Evolutionary conservation across 2,329 filamentous ascomycete genomes (phyloP).

Genomic region (Daldinia sp.): DNA sequence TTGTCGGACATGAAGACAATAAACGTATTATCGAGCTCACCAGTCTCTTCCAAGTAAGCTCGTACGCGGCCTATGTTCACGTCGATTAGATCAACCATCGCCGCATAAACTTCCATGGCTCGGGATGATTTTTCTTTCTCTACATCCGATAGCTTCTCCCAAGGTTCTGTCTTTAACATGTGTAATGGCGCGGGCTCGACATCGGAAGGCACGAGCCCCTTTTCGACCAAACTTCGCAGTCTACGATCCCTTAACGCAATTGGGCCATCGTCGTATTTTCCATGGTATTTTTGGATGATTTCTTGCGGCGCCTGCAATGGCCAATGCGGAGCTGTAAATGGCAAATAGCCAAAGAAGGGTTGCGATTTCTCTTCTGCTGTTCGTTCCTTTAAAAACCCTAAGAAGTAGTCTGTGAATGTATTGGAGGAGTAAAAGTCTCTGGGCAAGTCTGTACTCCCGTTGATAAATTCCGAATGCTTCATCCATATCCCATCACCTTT

Average conservation of each 20-base stretch:
- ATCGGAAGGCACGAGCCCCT: conserved; percentile 43
- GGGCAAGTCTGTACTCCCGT: conserved; percentile 32
- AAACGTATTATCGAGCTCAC: conserved; percentile 50
- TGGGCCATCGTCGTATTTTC: conserved; percentile 68
- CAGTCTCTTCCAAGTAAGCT: conserved; percentile 60
- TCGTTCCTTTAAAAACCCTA: conserved; percentile 32
- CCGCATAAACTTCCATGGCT: conserved; percentile 59
- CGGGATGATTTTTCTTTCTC: conserved; percentile 39
- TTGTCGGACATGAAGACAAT: conserved; percentile 62
- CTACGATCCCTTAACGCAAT: conserved; percentile 58
- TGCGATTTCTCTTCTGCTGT: conserved; percentile 41
- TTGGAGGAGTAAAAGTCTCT: conserved; percentile 35
- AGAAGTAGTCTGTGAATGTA: conserved; percentile 30
- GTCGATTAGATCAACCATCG: conserved; percentile 66
- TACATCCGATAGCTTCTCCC: conserved; percentile 37
- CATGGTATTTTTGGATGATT: conserved; percentile 62
- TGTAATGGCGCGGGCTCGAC: conserved; percentile 38
- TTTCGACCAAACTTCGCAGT: conserved; percentile 47
- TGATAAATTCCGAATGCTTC: conserved; percentile 32
- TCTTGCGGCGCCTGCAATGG: conserved; percentile 65
- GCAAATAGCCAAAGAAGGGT: conserved; percentile 67
- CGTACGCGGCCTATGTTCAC: conserved; percentile 61
- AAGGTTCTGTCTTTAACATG: conserved; percentile 30
- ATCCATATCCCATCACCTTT: conserved; percentile 38
- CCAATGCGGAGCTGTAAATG: conserved; percentile 70